Conservation (phyloP, 2,329 filamentous ascomycete genomes). For the Tolypocladium cylindrosporum region DNA sequence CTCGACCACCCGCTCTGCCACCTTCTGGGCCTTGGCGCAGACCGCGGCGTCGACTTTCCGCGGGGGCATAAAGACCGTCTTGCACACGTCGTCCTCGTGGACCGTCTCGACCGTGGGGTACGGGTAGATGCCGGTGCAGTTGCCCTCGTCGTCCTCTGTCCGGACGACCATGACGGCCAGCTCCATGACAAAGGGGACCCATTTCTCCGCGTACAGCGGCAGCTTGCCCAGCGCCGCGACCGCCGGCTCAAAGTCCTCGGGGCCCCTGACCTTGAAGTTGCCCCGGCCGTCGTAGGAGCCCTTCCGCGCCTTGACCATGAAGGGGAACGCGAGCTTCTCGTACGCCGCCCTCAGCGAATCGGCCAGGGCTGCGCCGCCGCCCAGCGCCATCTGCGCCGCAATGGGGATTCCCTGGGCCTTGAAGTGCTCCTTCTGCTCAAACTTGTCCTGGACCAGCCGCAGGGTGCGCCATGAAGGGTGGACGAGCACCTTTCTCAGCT, state of each 20-base stretch:
- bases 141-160: slow-evolving; percentile 57
- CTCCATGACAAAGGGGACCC: slow-evolving; percentile 76
- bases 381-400: slow-evolving; percentile 58
- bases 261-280: slow-evolving; percentile 41
- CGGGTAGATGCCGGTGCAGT: slow-evolving; percentile 45
- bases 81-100: slow-evolving; percentile 92
- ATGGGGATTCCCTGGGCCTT: slow-evolving; percentile 58
- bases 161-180: slow-evolving; percentile 92
- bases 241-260: slow-evolving; percentile 47
- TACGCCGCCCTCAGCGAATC: slow-evolving; percentile 55
- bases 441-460: slow-evolving; percentile 89
- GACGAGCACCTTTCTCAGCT: slow-evolving; percentile 44
- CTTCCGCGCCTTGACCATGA: slow-evolving; percentile 86
- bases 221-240: slow-evolving; percentile 58
- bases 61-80: slow-evolving; percentile 80
- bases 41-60: slow-evolving; percentile 54
- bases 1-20: slow-evolving; percentile 70
- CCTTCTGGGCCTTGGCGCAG: slow-evolving; percentile 56
- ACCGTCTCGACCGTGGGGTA: slow-evolving; percentile 92
- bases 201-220: slow-evolving; percentile 81
- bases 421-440: slow-evolving; percentile 75
- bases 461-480: slow-evolving; percentile 83
- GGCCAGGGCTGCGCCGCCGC: slow-evolving; percentile 40
- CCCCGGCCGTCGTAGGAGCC: slow-evolving; percentile 88
- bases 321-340: slow-evolving; percentile 62